These are phyloP conservation scores for Phytophthora macrochlamydospora DNA, from an alignment of 352 stramenopile species.

Conservation along the genomic window DNA sequence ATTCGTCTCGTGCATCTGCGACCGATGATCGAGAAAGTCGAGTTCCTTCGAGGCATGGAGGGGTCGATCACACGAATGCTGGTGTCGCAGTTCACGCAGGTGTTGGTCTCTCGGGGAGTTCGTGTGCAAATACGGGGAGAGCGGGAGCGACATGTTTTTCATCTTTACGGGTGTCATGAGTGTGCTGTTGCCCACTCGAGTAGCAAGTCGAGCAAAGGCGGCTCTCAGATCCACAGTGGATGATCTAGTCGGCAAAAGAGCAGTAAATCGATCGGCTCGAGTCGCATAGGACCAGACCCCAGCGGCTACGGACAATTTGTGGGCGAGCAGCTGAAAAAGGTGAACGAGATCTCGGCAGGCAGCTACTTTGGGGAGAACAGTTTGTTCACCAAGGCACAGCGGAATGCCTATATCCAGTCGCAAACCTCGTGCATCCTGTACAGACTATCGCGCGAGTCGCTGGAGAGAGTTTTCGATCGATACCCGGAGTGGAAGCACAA, in stretches of 20 bases:
- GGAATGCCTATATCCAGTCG: slow-evolving; percentile 55
- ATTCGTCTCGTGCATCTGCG: slow-evolving; percentile 69
- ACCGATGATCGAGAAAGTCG: slow-evolving; percentile 76
- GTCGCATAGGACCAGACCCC: slow-evolving; percentile 29
- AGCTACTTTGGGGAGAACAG: slow-evolving; percentile 76
- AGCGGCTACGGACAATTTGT: slow-evolving; percentile 12
- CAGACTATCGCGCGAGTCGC: slow-evolving; percentile 57
- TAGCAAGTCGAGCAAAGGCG: slow-evolving; percentile 29
- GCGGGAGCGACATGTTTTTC: slow-evolving; percentile 76
- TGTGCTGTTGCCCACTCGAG: slow-evolving; percentile 43
- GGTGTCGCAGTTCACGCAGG: slow-evolving; percentile 68
- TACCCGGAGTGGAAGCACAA: slow-evolving; percentile 75
- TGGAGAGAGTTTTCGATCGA: slow-evolving; percentile 70
- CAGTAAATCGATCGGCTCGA: slow-evolving; percentile 10
- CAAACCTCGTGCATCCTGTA: slow-evolving; percentile 74
- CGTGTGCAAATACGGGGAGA: slow-evolving; percentile 58
- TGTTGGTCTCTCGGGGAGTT: slow-evolving; percentile 61
- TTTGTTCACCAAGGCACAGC: slow-evolving; percentile 58
- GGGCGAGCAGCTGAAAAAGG: slow-evolving; percentile 17
- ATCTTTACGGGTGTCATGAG: slow-evolving; percentile 64
- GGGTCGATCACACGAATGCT: slow-evolving; percentile 66
- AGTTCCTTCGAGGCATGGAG: slow-evolving; percentile 67
- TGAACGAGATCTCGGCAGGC: slow-evolving; percentile 59
- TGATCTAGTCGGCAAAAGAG: slow-evolving; percentile 15
- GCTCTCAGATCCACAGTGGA: slow-evolving; percentile 16